Conservation (phyloP, 2,329 filamentous ascomycete species). For the Ophidiomyces ophidiicola region DNA sequence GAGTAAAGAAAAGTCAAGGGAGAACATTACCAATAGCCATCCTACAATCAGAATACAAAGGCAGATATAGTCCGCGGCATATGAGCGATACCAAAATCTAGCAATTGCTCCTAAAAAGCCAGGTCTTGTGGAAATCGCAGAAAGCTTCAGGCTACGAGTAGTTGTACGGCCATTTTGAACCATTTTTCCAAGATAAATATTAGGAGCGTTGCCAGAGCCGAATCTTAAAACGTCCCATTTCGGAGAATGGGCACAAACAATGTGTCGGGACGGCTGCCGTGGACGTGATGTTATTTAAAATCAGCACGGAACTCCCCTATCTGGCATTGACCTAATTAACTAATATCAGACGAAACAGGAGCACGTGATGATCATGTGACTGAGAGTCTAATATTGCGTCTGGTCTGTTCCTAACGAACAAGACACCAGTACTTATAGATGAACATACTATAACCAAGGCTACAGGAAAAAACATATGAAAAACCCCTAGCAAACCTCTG, state of each 20-base stretch:
- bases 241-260: too few relatives aligned
- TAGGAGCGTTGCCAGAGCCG: background rate
- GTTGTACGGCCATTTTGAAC: background rate
- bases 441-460: too few relatives aligned
- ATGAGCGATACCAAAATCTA: conserved; percentile 54
- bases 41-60: conserved; percentile 56
- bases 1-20: conserved; percentile 7
- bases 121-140: conserved; percentile 18
- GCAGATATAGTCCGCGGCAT: conserved; percentile 79
- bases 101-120: conserved; percentile 38
- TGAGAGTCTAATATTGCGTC: too few relatives aligned
- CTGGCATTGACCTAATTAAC: too few relatives aligned
- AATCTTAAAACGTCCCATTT: background rate
- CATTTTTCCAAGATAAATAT: background rate
- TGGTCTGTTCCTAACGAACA: too few relatives aligned
- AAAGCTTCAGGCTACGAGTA: background rate
- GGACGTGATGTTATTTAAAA: background rate
- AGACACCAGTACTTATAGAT: too few relatives aligned
- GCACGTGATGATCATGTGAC: too few relatives aligned
- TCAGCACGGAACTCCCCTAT: too few relatives aligned
- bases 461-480: too few relatives aligned
- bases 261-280: background rate
- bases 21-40: conserved; percentile 39
- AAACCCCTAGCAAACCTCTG: too few relatives aligned
- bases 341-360: too few relatives aligned